These are phyloP conservation scores for Aspergillus clavatus DNA, from an alignment of 2,329 filamentous ascomycete genomes.

Conservation along the genomic window DNA sequence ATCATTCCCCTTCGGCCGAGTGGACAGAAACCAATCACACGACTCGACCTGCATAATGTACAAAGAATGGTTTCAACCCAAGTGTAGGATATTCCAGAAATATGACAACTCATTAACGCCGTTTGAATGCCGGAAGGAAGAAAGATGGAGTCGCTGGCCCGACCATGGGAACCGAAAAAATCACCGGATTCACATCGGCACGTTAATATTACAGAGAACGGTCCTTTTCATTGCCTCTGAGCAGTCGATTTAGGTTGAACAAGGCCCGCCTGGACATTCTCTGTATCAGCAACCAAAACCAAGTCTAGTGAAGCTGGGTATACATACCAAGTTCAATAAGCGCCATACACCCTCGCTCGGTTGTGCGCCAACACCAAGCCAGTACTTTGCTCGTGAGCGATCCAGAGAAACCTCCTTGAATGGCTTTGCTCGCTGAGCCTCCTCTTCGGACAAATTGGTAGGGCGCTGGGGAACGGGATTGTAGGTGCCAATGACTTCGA, in stretches of 20 bases:
- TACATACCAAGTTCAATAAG: slow-evolving; percentile 70
- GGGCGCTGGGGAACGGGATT: slow-evolving; percentile 55
- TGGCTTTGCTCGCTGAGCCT: slow-evolving; percentile 53
- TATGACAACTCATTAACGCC: slow-evolving; percentile 14
- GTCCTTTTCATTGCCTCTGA: slow-evolving; percentile 4
- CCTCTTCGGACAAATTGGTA: slow-evolving; percentile 45
- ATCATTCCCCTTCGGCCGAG: background rate
- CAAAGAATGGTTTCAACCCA: slow-evolving; percentile 10
- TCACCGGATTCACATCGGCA: background rate
- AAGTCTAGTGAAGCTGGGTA: background rate
- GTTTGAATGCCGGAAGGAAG: slow-evolving; percentile 20
- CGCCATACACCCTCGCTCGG: slow-evolving; percentile 87
- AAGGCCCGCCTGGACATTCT: slow-evolving; percentile 28
- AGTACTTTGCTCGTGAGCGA: slow-evolving; percentile 76
- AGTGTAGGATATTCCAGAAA: slow-evolving; percentile 15
- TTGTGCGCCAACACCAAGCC: slow-evolving; percentile 94
- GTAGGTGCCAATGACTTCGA: slow-evolving; percentile 80
- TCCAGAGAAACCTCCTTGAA: slow-evolving; percentile 94
- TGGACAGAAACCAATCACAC: slow-evolving; percentile 7
- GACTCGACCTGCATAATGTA: slow-evolving; percentile 16
- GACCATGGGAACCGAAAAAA: background rate
- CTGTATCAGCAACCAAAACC: slow-evolving; percentile 1
- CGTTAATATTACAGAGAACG: background rate
- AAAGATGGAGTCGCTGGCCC: slow-evolving; percentile 3
- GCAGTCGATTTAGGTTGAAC: slow-evolving; percentile 26